Evolutionary conservation across 2,329 filamentous ascomycete genomes (phyloP).

Genomic region (Botrytis squamosa): DNA sequence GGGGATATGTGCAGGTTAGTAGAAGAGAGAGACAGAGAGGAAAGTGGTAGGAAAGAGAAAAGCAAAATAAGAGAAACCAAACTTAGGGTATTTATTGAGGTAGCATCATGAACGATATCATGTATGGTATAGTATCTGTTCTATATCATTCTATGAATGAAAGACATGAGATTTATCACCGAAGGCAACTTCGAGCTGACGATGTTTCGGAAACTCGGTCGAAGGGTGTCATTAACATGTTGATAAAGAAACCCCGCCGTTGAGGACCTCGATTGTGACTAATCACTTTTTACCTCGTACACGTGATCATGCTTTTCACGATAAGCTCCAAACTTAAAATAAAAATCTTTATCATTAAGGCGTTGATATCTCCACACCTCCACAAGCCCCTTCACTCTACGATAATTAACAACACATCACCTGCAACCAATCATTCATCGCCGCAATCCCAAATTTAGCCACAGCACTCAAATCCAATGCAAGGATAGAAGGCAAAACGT

Average conservation of each 20-base stretch:
- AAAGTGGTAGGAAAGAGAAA: constrained; percentile 7
- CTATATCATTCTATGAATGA: constrained; percentile 14
- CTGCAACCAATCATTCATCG: not conserved
- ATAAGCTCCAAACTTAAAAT: not conserved
- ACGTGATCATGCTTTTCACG: not conserved
- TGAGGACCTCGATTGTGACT: not conserved
- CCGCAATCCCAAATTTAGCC: not conserved
- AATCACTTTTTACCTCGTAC: not conserved
- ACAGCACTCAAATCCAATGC: constrained; percentile 9
- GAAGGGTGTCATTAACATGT: not conserved
- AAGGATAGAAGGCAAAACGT: constrained; percentile 6
- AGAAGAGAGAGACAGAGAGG: constrained; percentile 1
- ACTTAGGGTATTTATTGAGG: constrained; percentile 4
- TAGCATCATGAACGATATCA: not conserved
- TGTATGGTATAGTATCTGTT: not conserved
- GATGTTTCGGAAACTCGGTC: constrained; percentile 2
- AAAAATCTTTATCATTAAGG: constrained; percentile 1
- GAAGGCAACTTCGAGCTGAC: constrained; percentile 20
- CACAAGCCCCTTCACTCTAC: not conserved
- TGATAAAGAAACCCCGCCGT: not conserved
- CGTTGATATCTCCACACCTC: constrained; percentile 11
- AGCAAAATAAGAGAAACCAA: constrained; percentile 3
- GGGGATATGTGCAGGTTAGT: constrained; percentile 2
- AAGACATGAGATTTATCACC: not conserved
- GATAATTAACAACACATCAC: not conserved